Conservation (phyloP, 2,329 filamentous ascomycete genomes). For the Balansia obtecta region DNA sequence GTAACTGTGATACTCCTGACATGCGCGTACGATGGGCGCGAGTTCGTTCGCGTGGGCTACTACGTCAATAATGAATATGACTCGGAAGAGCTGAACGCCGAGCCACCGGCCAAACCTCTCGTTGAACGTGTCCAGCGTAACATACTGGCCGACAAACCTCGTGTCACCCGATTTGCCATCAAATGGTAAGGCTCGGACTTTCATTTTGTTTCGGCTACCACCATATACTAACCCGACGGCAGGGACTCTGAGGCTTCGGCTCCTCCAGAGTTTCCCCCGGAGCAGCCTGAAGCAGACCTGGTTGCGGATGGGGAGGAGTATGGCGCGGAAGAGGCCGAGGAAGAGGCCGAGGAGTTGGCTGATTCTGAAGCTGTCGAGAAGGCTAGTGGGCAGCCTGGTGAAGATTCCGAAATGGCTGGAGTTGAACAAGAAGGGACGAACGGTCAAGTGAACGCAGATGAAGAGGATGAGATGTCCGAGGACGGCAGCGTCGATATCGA, state of each 20-base stretch:
- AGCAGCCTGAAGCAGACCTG: conserved; percentile 90
- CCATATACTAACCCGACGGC: neutral
- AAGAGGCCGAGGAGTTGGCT: conserved; percentile 50
- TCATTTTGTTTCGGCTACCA: neutral
- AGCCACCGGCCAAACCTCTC: conserved; percentile 83
- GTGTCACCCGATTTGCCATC: conserved; percentile 94
- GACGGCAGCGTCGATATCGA: conserved; percentile 70
- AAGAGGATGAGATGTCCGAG: conserved; percentile 58
- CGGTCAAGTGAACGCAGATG: conserved; percentile 29
- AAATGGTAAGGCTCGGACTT: conserved; percentile 63
- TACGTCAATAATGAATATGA: conserved; percentile 99
- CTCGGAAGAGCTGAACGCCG: conserved; percentile 73
- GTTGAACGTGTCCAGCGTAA: conserved; percentile 88
- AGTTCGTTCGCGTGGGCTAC: conserved; percentile 97
- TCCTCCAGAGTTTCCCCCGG: conserved; percentile 88
- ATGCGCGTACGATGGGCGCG: conserved; percentile 89
- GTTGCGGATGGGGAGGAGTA: conserved; percentile 79
- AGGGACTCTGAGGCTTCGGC: conserved; percentile 98
- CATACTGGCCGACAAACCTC: conserved; percentile 90
- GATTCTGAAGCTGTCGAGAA: conserved; percentile 36
- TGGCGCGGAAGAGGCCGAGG: conserved; percentile 80
- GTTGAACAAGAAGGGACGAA: conserved; percentile 37
- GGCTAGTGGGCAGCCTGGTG: conserved; percentile 29
- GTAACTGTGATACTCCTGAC: conserved; percentile 95
- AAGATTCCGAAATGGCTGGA: conserved; percentile 67